Evolutionary conservation across 345 rosid species (phyloP).

Genomic region (Clarkia xantiana): DNA sequence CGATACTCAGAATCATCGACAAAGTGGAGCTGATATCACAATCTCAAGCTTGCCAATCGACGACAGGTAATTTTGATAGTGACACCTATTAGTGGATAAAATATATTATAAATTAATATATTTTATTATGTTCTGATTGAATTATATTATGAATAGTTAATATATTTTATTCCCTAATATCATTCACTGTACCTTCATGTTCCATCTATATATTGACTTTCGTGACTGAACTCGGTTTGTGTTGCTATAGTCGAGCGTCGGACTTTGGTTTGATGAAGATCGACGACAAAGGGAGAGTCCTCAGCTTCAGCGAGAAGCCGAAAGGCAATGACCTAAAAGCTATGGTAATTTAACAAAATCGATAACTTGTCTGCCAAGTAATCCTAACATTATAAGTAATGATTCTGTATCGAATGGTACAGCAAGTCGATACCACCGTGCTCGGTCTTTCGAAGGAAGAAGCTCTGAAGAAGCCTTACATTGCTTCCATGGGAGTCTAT

Average conservation of each 20-base stretch:
- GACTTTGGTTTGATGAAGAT: conserved; percentile 97
- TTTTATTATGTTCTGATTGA: too few relatives aligned
- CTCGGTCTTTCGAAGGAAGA: conserved; percentile 75
- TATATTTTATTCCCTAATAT: too few relatives aligned
- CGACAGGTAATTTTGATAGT: conserved; percentile 59
- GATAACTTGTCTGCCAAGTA: too few relatives aligned
- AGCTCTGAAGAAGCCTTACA: conserved; percentile 81
- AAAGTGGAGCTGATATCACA: conserved; percentile 88
- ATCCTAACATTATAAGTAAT: too few relatives aligned
- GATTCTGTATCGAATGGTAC: too few relatives aligned
- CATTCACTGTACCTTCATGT: too few relatives aligned
- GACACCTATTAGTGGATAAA: too few relatives aligned
- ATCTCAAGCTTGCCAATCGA: conserved; percentile 71
- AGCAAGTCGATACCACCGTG: conserved; percentile 81
- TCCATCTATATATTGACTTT: too few relatives aligned
- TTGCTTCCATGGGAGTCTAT: conserved; percentile 96
- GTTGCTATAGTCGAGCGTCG: conserved; percentile 95
- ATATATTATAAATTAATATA: too few relatives aligned
- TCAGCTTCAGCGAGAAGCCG: conserved; percentile 87
- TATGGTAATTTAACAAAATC: conserved; percentile 57
- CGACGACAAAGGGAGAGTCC: conserved; percentile 67
- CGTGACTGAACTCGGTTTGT: too few relatives aligned
- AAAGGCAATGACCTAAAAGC: conserved; percentile 63
- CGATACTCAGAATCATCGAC: conserved; percentile 71
- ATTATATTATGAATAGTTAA: too few relatives aligned